Conservation (phyloP, 257 asterid species). For the Jaltomata sinuosa region DNA sequence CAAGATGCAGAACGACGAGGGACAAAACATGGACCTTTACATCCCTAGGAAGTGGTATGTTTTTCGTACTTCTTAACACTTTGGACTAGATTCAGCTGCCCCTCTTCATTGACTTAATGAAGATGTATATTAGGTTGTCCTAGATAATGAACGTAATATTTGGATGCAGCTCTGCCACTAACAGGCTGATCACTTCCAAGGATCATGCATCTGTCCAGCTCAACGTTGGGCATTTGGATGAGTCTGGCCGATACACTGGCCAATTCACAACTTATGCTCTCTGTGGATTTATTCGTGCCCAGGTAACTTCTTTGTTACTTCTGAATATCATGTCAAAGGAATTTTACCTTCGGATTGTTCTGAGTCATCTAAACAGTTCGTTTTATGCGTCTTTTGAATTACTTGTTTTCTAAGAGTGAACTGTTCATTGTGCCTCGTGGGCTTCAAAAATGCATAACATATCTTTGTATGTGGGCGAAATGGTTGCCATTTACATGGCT, state of each 20-base stretch:
- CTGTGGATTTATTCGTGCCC: slow-evolving; percentile 84
- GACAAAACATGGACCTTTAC: slow-evolving; percentile 64
- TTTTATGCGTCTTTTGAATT: not conserved
- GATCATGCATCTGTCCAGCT: slow-evolving; percentile 90
- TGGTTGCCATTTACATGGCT: not conserved
- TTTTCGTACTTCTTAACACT: not conserved
- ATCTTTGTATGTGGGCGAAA: not conserved
- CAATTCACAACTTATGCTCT: slow-evolving; percentile 67
- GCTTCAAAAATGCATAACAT: not conserved
- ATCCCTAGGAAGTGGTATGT: slow-evolving; percentile 64
- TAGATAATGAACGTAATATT: not conserved
- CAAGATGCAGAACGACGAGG: slow-evolving; percentile 72
- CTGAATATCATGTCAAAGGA: not conserved
- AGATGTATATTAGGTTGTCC: not conserved
- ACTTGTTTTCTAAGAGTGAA: not conserved
- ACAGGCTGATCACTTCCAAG: slow-evolving; percentile 83
- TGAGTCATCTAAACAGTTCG: not conserved
- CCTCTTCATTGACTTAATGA: not conserved
- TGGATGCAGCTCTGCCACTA: slow-evolving; percentile 72
- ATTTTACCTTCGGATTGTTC: not conserved
- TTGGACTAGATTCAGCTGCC: not conserved
- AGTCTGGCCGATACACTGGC: slow-evolving; percentile 56
- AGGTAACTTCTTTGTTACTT: slow-evolving; percentile 21
- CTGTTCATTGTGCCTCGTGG: not conserved
- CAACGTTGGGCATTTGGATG: slow-evolving; percentile 76